These are phyloP conservation scores for Didymella lethalis DNA, from an alignment of 2,329 filamentous ascomycete genomes.

Conservation along the genomic window DNA sequence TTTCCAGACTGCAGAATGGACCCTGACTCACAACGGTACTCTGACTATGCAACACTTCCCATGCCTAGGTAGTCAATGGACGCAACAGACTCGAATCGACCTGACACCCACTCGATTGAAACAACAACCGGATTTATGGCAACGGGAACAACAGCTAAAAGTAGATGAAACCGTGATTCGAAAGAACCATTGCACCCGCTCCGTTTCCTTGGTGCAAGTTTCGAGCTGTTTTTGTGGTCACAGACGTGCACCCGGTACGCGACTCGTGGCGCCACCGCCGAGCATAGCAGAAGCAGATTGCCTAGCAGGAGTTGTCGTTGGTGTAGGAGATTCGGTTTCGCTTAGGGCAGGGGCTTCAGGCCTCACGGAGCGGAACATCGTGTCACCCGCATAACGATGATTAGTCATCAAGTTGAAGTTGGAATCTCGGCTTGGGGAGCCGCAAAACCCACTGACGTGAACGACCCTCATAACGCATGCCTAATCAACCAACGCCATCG, in stretches of 20 bases:
- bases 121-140: not conserved
- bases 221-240: conserved; percentile 6
- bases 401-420: conserved; percentile 3
- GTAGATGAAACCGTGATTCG: conserved; percentile 3
- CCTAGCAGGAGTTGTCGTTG: conserved; percentile 1
- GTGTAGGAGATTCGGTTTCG: conserved; percentile 10
- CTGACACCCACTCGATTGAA: not conserved
- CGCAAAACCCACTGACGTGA: conserved; percentile 19
- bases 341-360: conserved; percentile 1
- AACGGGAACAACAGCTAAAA: not conserved
- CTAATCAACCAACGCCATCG: conserved; percentile 15
- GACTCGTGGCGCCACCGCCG: conserved; percentile 17
- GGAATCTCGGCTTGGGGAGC: conserved; percentile 15
- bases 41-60: not conserved
- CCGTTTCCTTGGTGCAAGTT: conserved; percentile 8
- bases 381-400: not conserved
- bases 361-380: not conserved
- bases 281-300: conserved; percentile 1
- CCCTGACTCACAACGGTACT: not conserved
- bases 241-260: conserved; percentile 4
- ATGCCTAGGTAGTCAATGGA: not conserved
- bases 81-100: not conserved
- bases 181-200: conserved; percentile 25
- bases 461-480: conserved; percentile 12
- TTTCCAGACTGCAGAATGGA: not conserved